Percentiles rank a stretch among this genome's conserved stretches.
Evolutionary conservation across 2,329 filamentous ascomycete species (phyloP).

Genomic region (Penicillium psychrosexuale): DNA sequence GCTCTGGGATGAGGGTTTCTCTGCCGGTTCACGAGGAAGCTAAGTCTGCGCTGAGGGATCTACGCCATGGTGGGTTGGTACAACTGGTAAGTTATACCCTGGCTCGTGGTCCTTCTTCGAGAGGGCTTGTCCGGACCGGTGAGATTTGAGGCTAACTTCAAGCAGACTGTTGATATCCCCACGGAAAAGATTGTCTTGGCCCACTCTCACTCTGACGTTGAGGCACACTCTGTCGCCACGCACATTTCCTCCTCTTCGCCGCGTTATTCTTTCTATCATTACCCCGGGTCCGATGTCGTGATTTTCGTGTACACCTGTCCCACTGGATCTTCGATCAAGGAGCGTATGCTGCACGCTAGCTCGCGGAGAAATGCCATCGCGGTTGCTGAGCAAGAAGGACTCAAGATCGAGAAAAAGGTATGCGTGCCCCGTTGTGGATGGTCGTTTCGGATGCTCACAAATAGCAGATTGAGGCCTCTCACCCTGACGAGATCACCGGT

Average conservation of each 20-base stretch:
- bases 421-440: constrained; percentile 6
- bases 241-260: constrained; percentile 55
- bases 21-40: constrained; percentile 55
- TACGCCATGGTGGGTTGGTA: constrained; percentile 44
- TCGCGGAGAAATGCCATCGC: constrained; percentile 54
- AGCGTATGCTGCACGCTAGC: constrained; percentile 64
- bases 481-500: constrained; percentile 56
- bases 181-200: constrained; percentile 58
- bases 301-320: constrained; percentile 66
- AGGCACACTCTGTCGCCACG: constrained; percentile 44
- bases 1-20: constrained; percentile 45
- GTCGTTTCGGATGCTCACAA: constrained; percentile 20
- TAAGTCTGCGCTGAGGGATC: constrained; percentile 47
- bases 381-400: constrained; percentile 54
- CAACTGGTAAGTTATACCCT: constrained; percentile 47
- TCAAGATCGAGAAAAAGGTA: constrained; percentile 58
- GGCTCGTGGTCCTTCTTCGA: background rate
- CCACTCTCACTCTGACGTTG: constrained; percentile 41
- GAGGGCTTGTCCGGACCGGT: background rate
- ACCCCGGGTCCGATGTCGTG: constrained; percentile 47
- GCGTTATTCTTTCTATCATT: constrained; percentile 60
- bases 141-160: constrained; percentile 23
- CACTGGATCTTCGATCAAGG: constrained; percentile 58
- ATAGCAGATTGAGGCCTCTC: constrained; percentile 55
- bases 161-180: constrained; percentile 40